A percentile compares a stretch with the other conserved stretches of the same genome.
Evolutionary conservation across 176 grass and related monocot genomes (phyloP).

Genomic region (Oryza coarctata): DNA sequence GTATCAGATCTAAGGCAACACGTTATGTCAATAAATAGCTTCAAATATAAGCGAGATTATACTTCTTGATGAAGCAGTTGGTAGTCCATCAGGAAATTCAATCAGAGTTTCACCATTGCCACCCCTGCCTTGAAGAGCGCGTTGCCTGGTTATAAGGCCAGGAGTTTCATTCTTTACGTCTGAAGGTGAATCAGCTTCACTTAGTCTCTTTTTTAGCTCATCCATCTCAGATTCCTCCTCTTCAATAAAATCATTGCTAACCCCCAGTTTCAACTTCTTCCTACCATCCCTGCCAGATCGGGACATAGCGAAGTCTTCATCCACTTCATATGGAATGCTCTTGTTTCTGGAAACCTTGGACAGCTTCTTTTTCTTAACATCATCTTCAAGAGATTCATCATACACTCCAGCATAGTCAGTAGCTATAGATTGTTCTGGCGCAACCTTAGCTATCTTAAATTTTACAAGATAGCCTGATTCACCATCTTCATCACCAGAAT

Average conservation of each 20-base stretch:
- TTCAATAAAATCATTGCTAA: slow-evolving; percentile 57
- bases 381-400: slow-evolving; percentile 50
- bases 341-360: slow-evolving; percentile 53
- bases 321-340: slow-evolving; percentile 62
- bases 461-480: slow-evolving; percentile 72
- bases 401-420: slow-evolving; percentile 33
- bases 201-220: slow-evolving; percentile 46
- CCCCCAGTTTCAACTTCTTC: slow-evolving; percentile 47
- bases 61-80: slow-evolving; percentile 91
- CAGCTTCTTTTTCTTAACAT: slow-evolving; percentile 64
- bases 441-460: slow-evolving; percentile 52
- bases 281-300: slow-evolving; percentile 49
- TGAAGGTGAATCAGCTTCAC: slow-evolving; percentile 41
- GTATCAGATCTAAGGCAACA: slow-evolving; percentile 18
- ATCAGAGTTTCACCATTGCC: slow-evolving; percentile 68
- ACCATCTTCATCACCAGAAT: slow-evolving; percentile 63
- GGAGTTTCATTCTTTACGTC: slow-evolving; percentile 46
- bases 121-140: slow-evolving; percentile 88
- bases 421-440: slow-evolving; percentile 41
- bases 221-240: slow-evolving; percentile 69
- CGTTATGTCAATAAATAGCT: slow-evolving; percentile 21
- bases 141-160: slow-evolving; percentile 75
- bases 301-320: slow-evolving; percentile 66
- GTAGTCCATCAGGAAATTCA: slow-evolving; percentile 92
- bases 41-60: slow-evolving; percentile 19